Base-by-base conservation (phyloP, 176 grass and related monocot species). In the Musa beccarii region DNA sequence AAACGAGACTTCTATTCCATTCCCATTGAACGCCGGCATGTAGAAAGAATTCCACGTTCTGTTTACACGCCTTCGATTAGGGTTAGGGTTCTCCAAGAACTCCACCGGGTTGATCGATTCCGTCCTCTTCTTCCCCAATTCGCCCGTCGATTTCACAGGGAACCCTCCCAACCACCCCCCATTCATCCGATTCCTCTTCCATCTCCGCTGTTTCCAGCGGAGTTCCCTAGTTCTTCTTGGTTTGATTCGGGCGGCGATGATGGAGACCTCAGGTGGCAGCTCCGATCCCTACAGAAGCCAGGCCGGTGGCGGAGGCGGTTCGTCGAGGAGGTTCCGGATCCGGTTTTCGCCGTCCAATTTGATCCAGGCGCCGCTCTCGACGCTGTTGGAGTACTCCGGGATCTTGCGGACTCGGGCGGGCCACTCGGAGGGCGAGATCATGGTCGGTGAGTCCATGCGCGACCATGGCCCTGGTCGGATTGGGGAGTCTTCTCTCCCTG, bases 311-410 rank as follows among this genome's bases (percentile, higher is more conserved):
- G 24, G 79, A 51, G 10, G 86, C 64, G 11, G 84, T 68, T 53
- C 82, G 81, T 79, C 77, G 83, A 80, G 79, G 75, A 85, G 90
- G 49, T 99, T 87, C 61, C 88, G 88, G 53, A 53, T 94, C 69
- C 86, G 81, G 52, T 94, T 99, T 78, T 93, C 88, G 24, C 53
- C 95, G 19, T 87, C 90, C 74, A 89, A 80, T 74, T 84, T 99
- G 49, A 86, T 99, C 25, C 95, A 94, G 83, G 95, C 88, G 71
- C 88, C 88, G 25, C 86, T 99, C 54, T 84, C 87, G 23, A 88
- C 88, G 53, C 87, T 99, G 53, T 76, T 99, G 76, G 95, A 99
- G 78, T 99, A 99, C 78, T 94, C 95, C 10, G 90, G 95, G 59
- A 78, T 99, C 63, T 80, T 99, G 25, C 95, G 81, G 69, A 20